Evolutionary conservation across 495 filamentous ascomycete species (phyloP).

Genomic region (Penicillium samsonianum): DNA sequence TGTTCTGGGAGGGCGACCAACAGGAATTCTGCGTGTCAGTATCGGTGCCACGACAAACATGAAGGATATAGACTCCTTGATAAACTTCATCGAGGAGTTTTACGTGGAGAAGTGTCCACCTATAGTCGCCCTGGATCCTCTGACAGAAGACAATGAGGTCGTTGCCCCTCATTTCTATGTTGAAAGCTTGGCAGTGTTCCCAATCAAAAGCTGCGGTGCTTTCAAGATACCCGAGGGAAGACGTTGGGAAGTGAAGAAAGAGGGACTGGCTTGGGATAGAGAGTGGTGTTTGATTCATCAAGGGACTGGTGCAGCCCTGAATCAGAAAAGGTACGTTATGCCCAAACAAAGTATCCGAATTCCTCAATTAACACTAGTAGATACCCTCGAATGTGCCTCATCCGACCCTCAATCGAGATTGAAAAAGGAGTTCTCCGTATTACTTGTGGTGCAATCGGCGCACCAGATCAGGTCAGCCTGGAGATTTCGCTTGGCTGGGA

Average conservation of each 20-base stretch:
- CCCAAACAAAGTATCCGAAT: not conserved
- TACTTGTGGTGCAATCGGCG: constrained; percentile 32
- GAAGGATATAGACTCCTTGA: constrained; percentile 69
- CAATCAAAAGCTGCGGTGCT: constrained; percentile 86
- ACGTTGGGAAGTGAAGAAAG: constrained; percentile 71
- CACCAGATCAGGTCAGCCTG: constrained; percentile 25
- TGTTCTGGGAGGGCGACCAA: constrained; percentile 78
- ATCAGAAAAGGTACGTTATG: constrained; percentile 60
- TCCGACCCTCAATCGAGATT: constrained; percentile 71
- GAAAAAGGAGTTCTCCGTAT: constrained; percentile 55
- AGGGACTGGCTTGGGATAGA: constrained; percentile 87
- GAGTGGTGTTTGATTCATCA: constrained; percentile 92
- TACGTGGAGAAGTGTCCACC: constrained; percentile 58
- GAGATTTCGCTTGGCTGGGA: constrained; percentile 63
- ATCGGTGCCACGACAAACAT: constrained; percentile 85
- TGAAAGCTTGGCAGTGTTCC: constrained; percentile 68
- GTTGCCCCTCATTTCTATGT: constrained; percentile 44
- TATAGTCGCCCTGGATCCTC: constrained; percentile 23
- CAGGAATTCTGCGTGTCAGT: constrained; percentile 81
- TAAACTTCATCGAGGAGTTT: constrained; percentile 75
- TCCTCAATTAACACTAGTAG: constrained; percentile 12
- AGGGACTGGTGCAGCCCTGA: constrained; percentile 74
- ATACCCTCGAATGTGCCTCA: constrained; percentile 79
- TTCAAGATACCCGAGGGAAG: constrained; percentile 65
- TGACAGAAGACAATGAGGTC: constrained; percentile 18